Evolutionary conservation across 1,284 basidiomycete species (phyloP).

Genomic region (Sutorius eximius): DNA sequence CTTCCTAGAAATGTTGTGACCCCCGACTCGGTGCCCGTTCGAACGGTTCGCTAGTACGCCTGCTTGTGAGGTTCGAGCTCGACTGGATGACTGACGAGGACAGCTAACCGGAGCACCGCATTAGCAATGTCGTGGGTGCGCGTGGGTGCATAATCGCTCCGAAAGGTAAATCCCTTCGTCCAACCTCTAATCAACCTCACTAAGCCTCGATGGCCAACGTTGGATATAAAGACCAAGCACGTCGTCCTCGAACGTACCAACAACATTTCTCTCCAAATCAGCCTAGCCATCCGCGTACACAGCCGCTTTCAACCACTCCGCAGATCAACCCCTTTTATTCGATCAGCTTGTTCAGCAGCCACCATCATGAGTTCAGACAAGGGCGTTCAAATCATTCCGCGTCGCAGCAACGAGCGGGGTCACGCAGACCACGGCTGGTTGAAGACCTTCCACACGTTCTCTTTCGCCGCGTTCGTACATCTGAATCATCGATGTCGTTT

Average conservation of each 20-base stretch:
- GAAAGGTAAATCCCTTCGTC: slow-evolving; percentile 25
- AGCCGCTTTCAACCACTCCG: background rate
- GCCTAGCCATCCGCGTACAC: background rate
- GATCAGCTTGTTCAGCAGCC: slow-evolving; percentile 1
- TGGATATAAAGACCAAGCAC: slow-evolving; percentile 20
- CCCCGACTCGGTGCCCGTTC: too few species aligned
- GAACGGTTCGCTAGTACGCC: background rate
- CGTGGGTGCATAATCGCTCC: slow-evolving; percentile 25
- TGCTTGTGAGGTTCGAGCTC: background rate
- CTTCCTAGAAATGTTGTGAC: too few species aligned
- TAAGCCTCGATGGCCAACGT: background rate
- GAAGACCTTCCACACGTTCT: slow-evolving; percentile 88
- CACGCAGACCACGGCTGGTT: slow-evolving; percentile 88
- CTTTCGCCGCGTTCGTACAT: slow-evolving; percentile 67
- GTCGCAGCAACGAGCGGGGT: slow-evolving; percentile 70
- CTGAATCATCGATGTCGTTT: background rate
- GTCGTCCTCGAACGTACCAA: background rate
- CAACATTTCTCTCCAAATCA: slow-evolving; percentile 11
- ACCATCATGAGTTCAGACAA: slow-evolving; percentile 17
- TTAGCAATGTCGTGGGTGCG: slow-evolving; percentile 21
- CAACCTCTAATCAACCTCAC: slow-evolving; percentile 14
- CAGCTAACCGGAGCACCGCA: background rate
- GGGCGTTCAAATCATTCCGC: slow-evolving; percentile 47
- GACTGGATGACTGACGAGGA: background rate
- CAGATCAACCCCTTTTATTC: slow-evolving; percentile 2